Percentiles rank a stretch among this genome's conserved stretches.
phyloP scores from a whole-genome alignment of 352 stramenopile genomes.

The Phytophthora idaei region DNA sequence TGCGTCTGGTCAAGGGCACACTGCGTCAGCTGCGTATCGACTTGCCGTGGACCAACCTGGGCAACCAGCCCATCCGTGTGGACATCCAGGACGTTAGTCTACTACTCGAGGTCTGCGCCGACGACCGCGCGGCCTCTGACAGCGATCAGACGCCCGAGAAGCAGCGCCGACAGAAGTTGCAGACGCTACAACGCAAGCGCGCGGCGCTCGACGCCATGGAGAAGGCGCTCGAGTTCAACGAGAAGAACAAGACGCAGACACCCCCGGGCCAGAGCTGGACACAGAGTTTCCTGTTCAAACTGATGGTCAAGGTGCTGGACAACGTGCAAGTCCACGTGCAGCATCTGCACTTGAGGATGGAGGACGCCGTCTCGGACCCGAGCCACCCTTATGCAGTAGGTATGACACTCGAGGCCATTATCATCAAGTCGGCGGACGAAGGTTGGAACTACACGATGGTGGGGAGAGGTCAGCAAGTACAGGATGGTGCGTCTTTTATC shows the following conservation, averaged over 20 bases:
- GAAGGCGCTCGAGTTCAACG: slow-evolving; percentile 71
- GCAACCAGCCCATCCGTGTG: slow-evolving; percentile 73
- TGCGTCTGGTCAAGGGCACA: slow-evolving; percentile 76
- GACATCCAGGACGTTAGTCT: slow-evolving; percentile 82
- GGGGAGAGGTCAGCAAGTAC: slow-evolving; percentile 43
- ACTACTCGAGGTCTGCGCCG: slow-evolving; percentile 60
- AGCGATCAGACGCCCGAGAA: slow-evolving; percentile 24
- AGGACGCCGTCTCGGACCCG: slow-evolving; percentile 64
- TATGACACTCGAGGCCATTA: slow-evolving; percentile 78
- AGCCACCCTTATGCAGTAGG: slow-evolving; percentile 61
- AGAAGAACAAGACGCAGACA: slow-evolving; percentile 38
- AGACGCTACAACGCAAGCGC: slow-evolving; percentile 76
- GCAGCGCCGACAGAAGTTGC: slow-evolving; percentile 45
- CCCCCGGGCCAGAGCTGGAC: slow-evolving; percentile 48
- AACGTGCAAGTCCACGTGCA: slow-evolving; percentile 87
- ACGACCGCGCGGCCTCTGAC: slow-evolving; percentile 21
- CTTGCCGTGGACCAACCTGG: slow-evolving; percentile 77
- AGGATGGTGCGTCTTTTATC: slow-evolving; percentile 45
- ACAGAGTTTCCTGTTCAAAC: slow-evolving; percentile 80
- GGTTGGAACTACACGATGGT: slow-evolving; percentile 88
- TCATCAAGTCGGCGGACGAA: slow-evolving; percentile 83
- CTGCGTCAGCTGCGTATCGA: slow-evolving; percentile 80
- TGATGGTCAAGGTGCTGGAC: slow-evolving; percentile 82
- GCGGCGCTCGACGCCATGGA: slow-evolving; percentile 80
- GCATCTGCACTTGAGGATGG: slow-evolving; percentile 74